Percentiles rank a stretch among this genome's conserved stretches.
Conservation (phyloP, 2,329 filamentous ascomycete genomes). For the Claviceps fusiformis region DNA sequence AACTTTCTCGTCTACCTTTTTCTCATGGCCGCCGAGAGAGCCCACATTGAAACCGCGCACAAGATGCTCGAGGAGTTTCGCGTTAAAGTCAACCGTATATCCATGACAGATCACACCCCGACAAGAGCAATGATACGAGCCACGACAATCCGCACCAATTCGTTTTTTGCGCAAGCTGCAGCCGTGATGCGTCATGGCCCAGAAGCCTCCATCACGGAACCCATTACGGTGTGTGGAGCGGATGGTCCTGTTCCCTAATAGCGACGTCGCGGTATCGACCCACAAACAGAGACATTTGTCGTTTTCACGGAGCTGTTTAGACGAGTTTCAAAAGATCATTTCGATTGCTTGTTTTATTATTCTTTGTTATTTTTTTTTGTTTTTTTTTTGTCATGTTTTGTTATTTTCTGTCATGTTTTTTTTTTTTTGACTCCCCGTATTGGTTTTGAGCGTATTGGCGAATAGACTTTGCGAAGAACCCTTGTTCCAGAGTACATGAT, state of each 20-base stretch:
- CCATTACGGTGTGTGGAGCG: slow-evolving; percentile 5
- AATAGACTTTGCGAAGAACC: too few species aligned
- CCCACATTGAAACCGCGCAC: slow-evolving; percentile 22
- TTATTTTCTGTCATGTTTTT: too few species aligned
- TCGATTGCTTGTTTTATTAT: too few species aligned
- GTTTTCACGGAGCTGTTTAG: too few species aligned
- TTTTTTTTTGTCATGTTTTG: too few species aligned
- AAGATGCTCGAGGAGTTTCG: slow-evolving; percentile 24
- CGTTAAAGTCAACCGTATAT: slow-evolving; percentile 21
- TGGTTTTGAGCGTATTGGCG: too few species aligned
- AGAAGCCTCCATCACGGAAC: slow-evolving; percentile 6
- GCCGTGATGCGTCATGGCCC: slow-evolving; percentile 13
- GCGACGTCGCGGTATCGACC: background rate
- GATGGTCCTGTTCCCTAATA: slow-evolving; percentile 2
- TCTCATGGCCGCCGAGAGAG: slow-evolving; percentile 24
- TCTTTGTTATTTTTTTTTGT: too few species aligned
- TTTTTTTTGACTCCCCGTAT: too few species aligned
- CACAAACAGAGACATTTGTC: background rate
- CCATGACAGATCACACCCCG: slow-evolving; percentile 16
- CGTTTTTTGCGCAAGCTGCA: slow-evolving; percentile 25
- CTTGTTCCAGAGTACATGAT: too few species aligned
- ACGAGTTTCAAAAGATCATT: too few species aligned
- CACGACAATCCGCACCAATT: slow-evolving; percentile 24
- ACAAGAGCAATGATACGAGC: slow-evolving; percentile 21
- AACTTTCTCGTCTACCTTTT: slow-evolving; percentile 37